These are phyloP conservation scores for Basidiobolus meristosporus DNA, from an alignment of 371 early-diverging fungal species.

Conservation along the genomic window DNA sequence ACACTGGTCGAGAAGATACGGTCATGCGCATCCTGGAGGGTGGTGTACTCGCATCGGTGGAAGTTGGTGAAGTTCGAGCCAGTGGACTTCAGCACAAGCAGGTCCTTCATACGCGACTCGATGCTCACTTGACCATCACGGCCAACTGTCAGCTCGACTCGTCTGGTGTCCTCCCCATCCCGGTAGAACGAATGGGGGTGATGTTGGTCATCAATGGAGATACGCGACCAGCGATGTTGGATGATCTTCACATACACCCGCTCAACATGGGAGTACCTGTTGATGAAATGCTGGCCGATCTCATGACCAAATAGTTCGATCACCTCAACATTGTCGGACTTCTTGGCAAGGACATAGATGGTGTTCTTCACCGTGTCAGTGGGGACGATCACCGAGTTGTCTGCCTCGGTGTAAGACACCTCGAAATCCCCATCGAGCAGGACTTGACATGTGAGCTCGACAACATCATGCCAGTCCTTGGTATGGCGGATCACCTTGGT, in stretches of 20 bases:
- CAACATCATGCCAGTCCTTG: constrained; percentile 39
- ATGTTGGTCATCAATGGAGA: no score
- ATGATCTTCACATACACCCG: constrained; percentile 47
- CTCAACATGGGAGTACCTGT: constrained; percentile 48
- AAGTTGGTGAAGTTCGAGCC: constrained; percentile 64
- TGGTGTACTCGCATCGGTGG: constrained; percentile 55
- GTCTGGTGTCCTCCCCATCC: constrained; percentile 53
- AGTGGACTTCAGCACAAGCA: constrained; percentile 42
- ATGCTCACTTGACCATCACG: constrained; percentile 17
- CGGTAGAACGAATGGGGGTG: constrained; percentile 67
- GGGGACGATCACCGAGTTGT: no score
- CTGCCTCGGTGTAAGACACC: constrained; percentile 56
- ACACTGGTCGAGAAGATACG: constrained; percentile 66
- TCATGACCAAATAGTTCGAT: constrained; percentile 58
- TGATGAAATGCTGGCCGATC: constrained; percentile 44
- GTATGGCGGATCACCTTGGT: constrained; percentile 49
- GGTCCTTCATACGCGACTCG: constrained; percentile 36
- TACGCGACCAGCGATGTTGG: constrained; percentile 60
- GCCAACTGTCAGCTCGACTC: constrained; percentile 33
- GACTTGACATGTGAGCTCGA: constrained; percentile 62
- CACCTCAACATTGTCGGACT: constrained; percentile 38
- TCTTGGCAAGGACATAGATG: no score
- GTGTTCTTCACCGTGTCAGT: no score
- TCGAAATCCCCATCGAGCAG: constrained; percentile 58
- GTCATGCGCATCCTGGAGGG: constrained; percentile 53